Percentiles rank a stretch among this genome's conserved stretches.
These are phyloP conservation scores for Sugiyamaella japonica DNA, from an alignment of 1,139 yeast genomes.

Conservation along the genomic window DNA sequence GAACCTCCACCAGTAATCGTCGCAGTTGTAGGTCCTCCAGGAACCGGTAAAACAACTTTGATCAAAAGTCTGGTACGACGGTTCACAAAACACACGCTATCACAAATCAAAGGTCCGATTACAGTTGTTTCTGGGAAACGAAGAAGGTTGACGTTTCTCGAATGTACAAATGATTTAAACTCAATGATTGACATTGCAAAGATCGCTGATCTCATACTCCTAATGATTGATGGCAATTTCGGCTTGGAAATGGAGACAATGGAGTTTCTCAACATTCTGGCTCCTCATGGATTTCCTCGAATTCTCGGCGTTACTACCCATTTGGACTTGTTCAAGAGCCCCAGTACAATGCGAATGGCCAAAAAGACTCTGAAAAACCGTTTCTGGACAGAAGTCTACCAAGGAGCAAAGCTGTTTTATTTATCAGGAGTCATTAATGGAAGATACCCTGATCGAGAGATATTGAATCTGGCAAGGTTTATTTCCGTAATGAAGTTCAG, in stretches of 20 bases:
- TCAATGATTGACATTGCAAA: conserved; percentile 97
- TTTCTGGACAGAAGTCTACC: conserved; percentile 99
- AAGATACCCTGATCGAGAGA: conserved; percentile 96
- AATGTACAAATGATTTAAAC: conserved; percentile 88
- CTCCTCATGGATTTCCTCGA: conserved; percentile 98
- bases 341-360: conserved; percentile 83
- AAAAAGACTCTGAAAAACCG: conserved; percentile 91
- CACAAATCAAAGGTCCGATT: conserved; percentile 91
- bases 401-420: conserved; percentile 94
- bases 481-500: conserved; percentile 97
- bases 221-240: conserved; percentile 93
- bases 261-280: conserved; percentile 95
- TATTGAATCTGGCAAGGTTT: conserved; percentile 85
- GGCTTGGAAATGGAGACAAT: conserved; percentile 99
- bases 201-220: conserved; percentile 85
- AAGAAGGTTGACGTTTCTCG: conserved; percentile 88
- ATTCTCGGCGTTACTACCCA: conserved; percentile 96
- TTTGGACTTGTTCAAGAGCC: conserved; percentile 88
- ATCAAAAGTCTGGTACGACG: conserved; percentile 86
- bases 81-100: conserved; percentile 81
- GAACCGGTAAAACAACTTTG: conserved; percentile 94
- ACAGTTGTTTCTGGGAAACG: conserved; percentile 98
- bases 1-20: conserved; percentile 97
- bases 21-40: conserved; percentile 98
- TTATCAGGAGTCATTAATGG: conserved; percentile 96